Percentiles rank a stretch among this genome's conserved stretches.
Evolutionary conservation across 805 yeast species (phyloP).

Genomic region (Myxozyma nipponensis): DNA sequence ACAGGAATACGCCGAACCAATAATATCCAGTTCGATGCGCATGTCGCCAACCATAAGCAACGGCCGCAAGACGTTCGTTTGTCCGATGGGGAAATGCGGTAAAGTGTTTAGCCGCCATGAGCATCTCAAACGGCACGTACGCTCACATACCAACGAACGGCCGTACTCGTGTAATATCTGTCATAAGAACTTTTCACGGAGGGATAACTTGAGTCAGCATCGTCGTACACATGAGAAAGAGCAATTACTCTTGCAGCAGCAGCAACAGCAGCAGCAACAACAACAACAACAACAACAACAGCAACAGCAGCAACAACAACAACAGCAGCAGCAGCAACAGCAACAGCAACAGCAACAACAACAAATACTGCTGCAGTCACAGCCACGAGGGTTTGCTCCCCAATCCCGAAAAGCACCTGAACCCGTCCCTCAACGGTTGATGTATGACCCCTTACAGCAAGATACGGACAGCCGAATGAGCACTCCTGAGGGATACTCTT

Average conservation of each 20-base stretch:
- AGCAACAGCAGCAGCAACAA: constrained; percentile 8
- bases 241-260: constrained; percentile 12
- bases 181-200: constrained; percentile 26
- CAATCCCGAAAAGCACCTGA: too few species aligned
- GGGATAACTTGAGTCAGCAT: constrained; percentile 25
- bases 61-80: constrained; percentile 24
- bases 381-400: too few species aligned
- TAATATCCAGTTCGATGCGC: too few species aligned
- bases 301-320: constrained; percentile 26
- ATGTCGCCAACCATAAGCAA: constrained; percentile 1
- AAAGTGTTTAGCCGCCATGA: constrained; percentile 24
- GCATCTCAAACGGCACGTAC: constrained; percentile 27
- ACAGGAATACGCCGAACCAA: neutral
- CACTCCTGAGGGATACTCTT: too few species aligned
- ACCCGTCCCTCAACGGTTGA: too few species aligned
- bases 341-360: constrained; percentile 5
- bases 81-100: constrained; percentile 26
- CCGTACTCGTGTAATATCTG: constrained; percentile 26
- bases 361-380: neutral
- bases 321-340: constrained; percentile 11
- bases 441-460: too few species aligned
- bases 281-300: constrained; percentile 25
- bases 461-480: too few species aligned
- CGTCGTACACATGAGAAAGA: constrained; percentile 27
- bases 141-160: constrained; percentile 28